phyloP scores from a whole-genome alignment of 306 rosid genomes.

The Crataegus laevigata region DNA sequence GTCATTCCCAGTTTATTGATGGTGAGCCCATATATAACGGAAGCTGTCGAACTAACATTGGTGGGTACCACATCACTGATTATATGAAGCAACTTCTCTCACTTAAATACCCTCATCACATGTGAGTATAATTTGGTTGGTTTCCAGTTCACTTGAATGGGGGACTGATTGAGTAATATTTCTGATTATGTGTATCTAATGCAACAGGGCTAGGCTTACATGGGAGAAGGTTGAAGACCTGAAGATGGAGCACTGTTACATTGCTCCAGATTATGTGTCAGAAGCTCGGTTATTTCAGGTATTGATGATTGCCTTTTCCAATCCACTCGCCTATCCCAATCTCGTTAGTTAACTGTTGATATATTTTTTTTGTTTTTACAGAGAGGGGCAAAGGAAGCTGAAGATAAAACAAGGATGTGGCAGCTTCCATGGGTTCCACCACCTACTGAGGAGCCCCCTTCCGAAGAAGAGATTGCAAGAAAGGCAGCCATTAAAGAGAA shows the following conservation, averaged over 20 bases:
- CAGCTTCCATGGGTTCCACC: conserved; percentile 99
- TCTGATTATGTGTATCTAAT: conserved; percentile 15
- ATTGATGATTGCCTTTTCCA: conserved; percentile 21
- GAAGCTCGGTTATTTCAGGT: conserved; percentile 86
- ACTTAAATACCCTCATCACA: conserved; percentile 85
- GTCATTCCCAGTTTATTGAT: conserved; percentile 56
- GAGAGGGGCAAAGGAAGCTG: conserved; percentile 77
- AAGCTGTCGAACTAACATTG: conserved; percentile 83
- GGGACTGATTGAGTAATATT: not conserved
- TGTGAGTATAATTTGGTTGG: conserved; percentile 45
- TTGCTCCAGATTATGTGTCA: conserved; percentile 56
- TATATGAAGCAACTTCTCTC: conserved; percentile 86
- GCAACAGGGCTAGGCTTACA: conserved; percentile 68
- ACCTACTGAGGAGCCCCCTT: conserved; percentile 89
- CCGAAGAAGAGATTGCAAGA: conserved; percentile 94
- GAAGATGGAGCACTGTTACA: conserved; percentile 95
- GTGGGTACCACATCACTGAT: conserved; percentile 89
- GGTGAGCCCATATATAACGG: conserved; percentile 89
- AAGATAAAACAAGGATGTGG: conserved; percentile 84
- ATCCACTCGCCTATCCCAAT: not conserved
- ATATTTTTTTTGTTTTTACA: conserved; percentile 14
- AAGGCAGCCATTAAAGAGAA: conserved; percentile 93
- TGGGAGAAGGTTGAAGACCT: conserved; percentile 98
- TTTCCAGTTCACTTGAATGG: conserved; percentile 15
- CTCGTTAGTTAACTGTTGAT: conserved; percentile 10